Evolutionary conservation across 352 stramenopile genomes (phyloP), one percentile per base, ranked within the genome.

Genomic region (Phytopythium oedochilum): DNA sequence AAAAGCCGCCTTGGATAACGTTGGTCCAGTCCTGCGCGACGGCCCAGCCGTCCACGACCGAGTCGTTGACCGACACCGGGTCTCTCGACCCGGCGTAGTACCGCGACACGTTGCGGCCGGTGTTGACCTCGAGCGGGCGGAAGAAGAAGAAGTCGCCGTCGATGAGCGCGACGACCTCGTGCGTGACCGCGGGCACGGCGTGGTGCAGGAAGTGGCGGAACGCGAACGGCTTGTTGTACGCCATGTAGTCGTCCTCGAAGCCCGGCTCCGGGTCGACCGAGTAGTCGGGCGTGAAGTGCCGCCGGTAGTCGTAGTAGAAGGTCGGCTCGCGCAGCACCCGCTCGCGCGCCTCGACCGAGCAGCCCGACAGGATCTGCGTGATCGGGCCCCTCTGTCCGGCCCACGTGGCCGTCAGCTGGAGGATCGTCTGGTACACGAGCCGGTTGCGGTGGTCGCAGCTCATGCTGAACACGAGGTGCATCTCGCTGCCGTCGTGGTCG

Each of bases 201-300:
- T 84, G 63, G 31, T 61, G 40, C 6, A 86, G 54, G 47, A 73
- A 88, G 59, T 86, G 70, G 22, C 70, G 67, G n/a, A 88, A 55
- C 22, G 61, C 56, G 47, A 73, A 82, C 22, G 74, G 71, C 45
- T 84, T 84, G 55, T 79, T 83, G 61, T 83, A 81, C n/a, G n/a
- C n/a, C n/a, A n/a, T n/a, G n/a, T n/a, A n/a, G n/a, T n/a, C n/a
- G n/a, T n/a, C n/a, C n/a, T n/a, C n/a, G n/a, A n/a, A n/a, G n/a
- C n/a, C n/a, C n/a, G n/a, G n/a, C 25, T 72, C 47, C 5, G 75
- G 70, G 20, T 80, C 61, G 15, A 60, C 69, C 14, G 61, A 69
- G 57, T 74, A 83, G 8, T 47, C 61, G 11, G 75, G 75, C 31
- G 70, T 71, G 53, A 83, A 81, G 49, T 86, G 73, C 32, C 64